Percentiles rank a stretch among this genome's conserved stretches.
Conservation (phyloP, 257 asterid genomes). For the Handroanthus guayacan region DNA sequence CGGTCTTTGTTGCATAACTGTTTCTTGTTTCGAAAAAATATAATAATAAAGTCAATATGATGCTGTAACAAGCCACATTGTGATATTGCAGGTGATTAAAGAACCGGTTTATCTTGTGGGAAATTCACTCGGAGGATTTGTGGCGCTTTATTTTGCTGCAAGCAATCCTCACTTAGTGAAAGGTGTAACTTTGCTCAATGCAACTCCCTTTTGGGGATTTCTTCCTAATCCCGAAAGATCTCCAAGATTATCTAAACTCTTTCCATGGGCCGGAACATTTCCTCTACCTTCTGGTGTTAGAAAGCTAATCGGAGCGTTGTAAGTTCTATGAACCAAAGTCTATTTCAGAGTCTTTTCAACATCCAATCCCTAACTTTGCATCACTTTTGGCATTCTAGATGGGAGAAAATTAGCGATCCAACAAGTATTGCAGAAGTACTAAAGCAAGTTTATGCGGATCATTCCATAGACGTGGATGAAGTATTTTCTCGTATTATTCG, state of each 20-base stretch:
- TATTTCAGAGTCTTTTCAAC: neutral
- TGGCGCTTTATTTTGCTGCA: slow-evolving; percentile 91
- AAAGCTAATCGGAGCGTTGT: slow-evolving; percentile 68
- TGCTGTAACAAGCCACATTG: slow-evolving; percentile 8
- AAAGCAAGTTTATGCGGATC: slow-evolving; percentile 91
- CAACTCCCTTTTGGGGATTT: slow-evolving; percentile 96
- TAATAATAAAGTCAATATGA: slow-evolving; percentile 23
- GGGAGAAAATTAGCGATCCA: slow-evolving; percentile 95
- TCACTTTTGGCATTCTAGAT: slow-evolving; percentile 49
- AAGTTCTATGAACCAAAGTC: slow-evolving; percentile 40
- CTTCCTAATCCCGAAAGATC: slow-evolving; percentile 84
- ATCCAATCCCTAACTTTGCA: neutral
- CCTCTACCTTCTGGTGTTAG: slow-evolving; percentile 77
- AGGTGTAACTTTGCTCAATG: slow-evolving; percentile 90
- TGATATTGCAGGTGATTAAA: slow-evolving; percentile 66
- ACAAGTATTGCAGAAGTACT: slow-evolving; percentile 76
- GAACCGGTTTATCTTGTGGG: slow-evolving; percentile 96
- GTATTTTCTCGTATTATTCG: slow-evolving; percentile 75
- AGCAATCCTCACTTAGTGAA: slow-evolving; percentile 81
- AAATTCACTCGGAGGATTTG: slow-evolving; percentile 93
- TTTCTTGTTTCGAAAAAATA: slow-evolving; percentile 16
- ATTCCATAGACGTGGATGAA: slow-evolving; percentile 73
- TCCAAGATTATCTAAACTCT: slow-evolving; percentile 74
- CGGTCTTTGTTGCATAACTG: neutral
- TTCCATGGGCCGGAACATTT: slow-evolving; percentile 93